Base-by-base conservation (phyloP, 192 early-diverging fungal genomes). In the Coemansia sp. region DNA sequence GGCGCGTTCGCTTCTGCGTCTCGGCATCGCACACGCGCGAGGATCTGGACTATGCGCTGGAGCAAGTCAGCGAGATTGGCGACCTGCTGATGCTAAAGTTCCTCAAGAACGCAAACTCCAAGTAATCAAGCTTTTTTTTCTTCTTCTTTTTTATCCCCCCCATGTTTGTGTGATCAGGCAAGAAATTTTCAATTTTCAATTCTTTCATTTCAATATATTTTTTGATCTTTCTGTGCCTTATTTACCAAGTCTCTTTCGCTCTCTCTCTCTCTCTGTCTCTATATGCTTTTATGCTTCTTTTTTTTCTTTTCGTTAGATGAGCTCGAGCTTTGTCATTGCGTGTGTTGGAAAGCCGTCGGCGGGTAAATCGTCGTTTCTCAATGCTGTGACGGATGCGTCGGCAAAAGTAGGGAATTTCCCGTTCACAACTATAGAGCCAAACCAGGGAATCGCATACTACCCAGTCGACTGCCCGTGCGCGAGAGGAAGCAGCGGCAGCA, bases 1-100 rank as follows among this genome's bases (percentile, higher is more conserved):
- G 89, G 4, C 87, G 96, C 52, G 95, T 96, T 38, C 83, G 96
- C 52, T 95, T 99, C 87, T 99, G 96, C 79, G 82, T 99, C 56
- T 90, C 88, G 57, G 91, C 95, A 1, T 87, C 95, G n/a, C 96
- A 99, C 64, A 93, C 93, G 2, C 89, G 90, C 70, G 92, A 93
- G 66, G 96, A 99, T 73, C 74, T 99, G 59, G 89, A 92, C 70
- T 82, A 86, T 73, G 88, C 89, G 19, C 71, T 93, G 45, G 82
- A 86, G 62, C 79, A 86, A 57, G 85, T 91, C 52, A 85, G 85
- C 67, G 90, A 90, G 65, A 87, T 93, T 19, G 91, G 91, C 34
- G 88, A 90, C 33, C 70, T 87, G 59, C 82, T 93, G 10, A 65
- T 87, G 70, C 76, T 93, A 63, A 93, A 93, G 63, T 70, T 82